Base-by-base conservation (phyloP, 2,329 filamentous ascomycete genomes). In the Phyllosticta capitalensis region DNA sequence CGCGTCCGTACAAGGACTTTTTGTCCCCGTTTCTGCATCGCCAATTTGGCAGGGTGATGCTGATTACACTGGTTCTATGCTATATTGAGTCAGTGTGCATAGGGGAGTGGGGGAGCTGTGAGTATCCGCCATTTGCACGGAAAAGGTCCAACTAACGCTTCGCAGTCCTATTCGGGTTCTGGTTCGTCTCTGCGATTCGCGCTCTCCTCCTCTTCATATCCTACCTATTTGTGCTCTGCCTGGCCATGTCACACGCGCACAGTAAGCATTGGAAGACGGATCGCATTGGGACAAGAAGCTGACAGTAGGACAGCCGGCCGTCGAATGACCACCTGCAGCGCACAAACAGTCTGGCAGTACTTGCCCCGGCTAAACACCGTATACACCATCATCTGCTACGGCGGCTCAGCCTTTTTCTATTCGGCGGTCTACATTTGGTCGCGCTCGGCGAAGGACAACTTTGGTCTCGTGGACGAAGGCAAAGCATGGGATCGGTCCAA, bases 1-100 rank as follows among this genome's bases (percentile, higher is more conserved):
- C 80, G 77, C 76, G 84, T 78, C 79, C 82, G 72, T 95, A 96
- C 75, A 88, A 90, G 79, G 90, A 96, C 76, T 95, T 95, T 73
- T 78, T 96, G 66, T 95, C 92, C 63, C 92, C 92, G 55, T 86
- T 88, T 56, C 79, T 96, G 64, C 92, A 97, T 74, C 82, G 89
- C 67, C 84, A 91, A 67, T 97, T 96, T 75, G 87, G 88, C 54
- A 86, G 85, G 63, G 90, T 90, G 12, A 87, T 88, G 54, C 80
- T 83, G 14, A 77, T 89, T 63, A 79, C 91, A 14, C 75, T 94
- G 9, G 75, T 80, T 54, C 78, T 90, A 59, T 90, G 89, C 69
- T 95, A 94, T 71, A 58, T 83, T 45, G 83, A 90, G 69, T 83
- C 90, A 54, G 74, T 94, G 57, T 72, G 85, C 59, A 80, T 95